Conservation (phyloP, 2,329 filamentous ascomycete genomes). For the Coniochaeta sp. region DNA sequence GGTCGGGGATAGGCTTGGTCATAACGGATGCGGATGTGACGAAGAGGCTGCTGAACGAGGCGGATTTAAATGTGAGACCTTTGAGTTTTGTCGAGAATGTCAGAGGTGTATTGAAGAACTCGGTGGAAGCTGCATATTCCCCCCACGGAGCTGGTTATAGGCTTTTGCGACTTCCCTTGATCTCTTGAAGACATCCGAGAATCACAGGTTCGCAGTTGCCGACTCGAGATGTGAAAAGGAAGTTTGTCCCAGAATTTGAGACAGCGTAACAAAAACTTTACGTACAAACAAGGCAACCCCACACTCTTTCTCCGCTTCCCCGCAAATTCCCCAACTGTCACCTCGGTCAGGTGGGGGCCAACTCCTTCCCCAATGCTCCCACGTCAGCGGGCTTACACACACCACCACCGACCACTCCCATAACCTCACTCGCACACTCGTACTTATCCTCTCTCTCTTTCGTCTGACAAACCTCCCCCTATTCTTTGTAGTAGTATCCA, state of each 20-base stretch:
- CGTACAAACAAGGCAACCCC: not conserved
- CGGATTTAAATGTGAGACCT: not conserved
- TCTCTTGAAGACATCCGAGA: too few species aligned
- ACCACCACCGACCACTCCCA: too few species aligned
- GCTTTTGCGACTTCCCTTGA: too few species aligned
- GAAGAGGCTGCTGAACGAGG: not conserved
- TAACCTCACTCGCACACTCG: too few species aligned
- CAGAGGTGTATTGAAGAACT: not conserved
- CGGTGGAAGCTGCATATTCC: too few species aligned
- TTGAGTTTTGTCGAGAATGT: not conserved
- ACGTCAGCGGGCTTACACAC: not conserved
- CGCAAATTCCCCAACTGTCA: not conserved
- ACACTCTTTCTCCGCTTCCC: not conserved
- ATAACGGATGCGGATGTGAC: not conserved
- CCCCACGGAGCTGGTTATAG: too few species aligned
- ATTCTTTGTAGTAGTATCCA: too few species aligned
- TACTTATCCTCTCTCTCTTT: too few species aligned
- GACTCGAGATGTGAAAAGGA: too few species aligned
- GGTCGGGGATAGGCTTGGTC: not conserved
- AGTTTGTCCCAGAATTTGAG: not conserved
- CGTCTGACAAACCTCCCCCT: too few species aligned
- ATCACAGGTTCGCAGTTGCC: too few species aligned
- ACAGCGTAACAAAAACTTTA: not conserved
- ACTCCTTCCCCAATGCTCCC: not conserved
- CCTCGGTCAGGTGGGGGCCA: not conserved